Evolutionary conservation across 2,329 filamentous ascomycete genomes (phyloP).

Genomic region (Leptographium wingfieldii): DNA sequence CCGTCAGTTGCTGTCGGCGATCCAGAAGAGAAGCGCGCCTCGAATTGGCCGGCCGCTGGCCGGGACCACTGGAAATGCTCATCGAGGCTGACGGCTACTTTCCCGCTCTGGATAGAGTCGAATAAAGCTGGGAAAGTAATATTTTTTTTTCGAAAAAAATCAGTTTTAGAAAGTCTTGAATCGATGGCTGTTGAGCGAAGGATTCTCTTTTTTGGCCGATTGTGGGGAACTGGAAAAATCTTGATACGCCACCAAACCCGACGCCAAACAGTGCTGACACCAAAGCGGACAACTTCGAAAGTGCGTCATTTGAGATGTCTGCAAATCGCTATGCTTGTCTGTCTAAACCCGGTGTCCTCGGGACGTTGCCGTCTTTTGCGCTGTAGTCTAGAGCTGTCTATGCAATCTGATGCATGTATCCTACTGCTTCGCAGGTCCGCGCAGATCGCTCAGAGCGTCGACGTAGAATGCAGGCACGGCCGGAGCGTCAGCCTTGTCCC

Average conservation of each 20-base stretch:
- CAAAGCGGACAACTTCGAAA: neutral
- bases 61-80: neutral
- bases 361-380: neutral
- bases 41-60: neutral
- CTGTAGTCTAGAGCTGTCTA: neutral
- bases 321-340: too few species aligned
- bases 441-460: conserved; percentile 69
- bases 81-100: neutral
- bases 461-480: conserved; percentile 74
- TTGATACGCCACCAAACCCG: neutral
- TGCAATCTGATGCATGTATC: neutral
- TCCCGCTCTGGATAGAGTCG: too few species aligned
- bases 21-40: conserved; percentile 21
- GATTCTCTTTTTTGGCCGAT: neutral
- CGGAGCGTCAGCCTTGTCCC: conserved; percentile 53
- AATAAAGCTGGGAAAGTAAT: neutral
- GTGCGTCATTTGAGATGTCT: neutral
- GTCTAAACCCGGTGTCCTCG: neutral
- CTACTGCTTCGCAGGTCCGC: conserved; percentile 3
- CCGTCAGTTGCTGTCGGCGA: conserved; percentile 44
- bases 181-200: neutral
- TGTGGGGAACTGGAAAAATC: neutral
- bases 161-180: neutral
- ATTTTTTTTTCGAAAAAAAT: neutral
- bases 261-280: neutral